phyloP scores from a whole-genome alignment of 2,329 filamentous ascomycete genomes.

The Peltaster fructicola region DNA sequence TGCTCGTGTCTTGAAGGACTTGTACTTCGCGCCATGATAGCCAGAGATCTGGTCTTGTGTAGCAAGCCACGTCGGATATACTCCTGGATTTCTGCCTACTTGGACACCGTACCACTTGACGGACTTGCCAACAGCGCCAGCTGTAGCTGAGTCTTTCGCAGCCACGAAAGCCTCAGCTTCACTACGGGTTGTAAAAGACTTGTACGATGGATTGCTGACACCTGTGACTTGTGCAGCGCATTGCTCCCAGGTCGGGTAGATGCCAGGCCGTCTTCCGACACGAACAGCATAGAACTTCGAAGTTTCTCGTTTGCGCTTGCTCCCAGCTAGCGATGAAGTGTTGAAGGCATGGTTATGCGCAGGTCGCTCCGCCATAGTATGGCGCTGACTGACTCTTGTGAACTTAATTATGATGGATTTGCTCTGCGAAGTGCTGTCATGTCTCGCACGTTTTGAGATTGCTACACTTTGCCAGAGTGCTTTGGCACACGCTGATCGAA shows the following conservation, averaged over 20 bases:
- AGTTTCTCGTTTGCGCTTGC: slow-evolving; percentile 37
- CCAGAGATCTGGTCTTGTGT: slow-evolving; percentile 58
- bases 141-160: slow-evolving; percentile 22
- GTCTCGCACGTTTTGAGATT: no score
- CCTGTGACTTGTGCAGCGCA: slow-evolving; percentile 44
- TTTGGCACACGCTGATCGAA: no score
- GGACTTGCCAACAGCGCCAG: slow-evolving; percentile 6
- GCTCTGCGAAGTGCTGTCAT: no score
- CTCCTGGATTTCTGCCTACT: slow-evolving; percentile 38
- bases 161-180: slow-evolving; percentile 71
- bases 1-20: slow-evolving; percentile 29
- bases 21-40: slow-evolving; percentile 45
- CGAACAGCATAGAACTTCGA: slow-evolving; percentile 49
- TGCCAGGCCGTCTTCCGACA: slow-evolving; percentile 39
- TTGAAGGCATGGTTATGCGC: no score
- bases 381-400: no score
- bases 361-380: no score
- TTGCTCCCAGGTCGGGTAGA: slow-evolving; percentile 47
- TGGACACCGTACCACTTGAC: slow-evolving; percentile 44
- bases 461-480: no score
- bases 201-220: slow-evolving; percentile 38
- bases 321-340: no score
- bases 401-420: no score
- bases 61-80: slow-evolving; percentile 50
- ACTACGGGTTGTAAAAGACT: slow-evolving; percentile 54